Evolutionary conservation across 495 filamentous ascomycete genomes (phyloP), one percentile per base, ranked within the genome.

Genomic region (Physcia stellaris): DNA sequence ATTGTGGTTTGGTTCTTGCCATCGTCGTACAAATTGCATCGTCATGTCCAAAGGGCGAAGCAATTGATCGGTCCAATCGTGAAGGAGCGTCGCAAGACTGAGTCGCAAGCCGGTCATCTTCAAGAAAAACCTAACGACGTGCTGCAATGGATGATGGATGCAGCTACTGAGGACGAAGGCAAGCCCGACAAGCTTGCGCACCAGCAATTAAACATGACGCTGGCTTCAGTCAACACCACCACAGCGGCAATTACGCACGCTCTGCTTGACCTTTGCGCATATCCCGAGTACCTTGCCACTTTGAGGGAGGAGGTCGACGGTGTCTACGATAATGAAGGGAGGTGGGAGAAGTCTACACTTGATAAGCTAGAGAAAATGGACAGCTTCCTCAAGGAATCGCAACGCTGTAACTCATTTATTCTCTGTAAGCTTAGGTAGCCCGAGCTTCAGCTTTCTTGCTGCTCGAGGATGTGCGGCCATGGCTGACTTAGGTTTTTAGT

Each of bases 311-410:
- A 67, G 43, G 59, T 65, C 16, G 27, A 34, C 9, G 41, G 54
- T 3, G 51, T 64, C 9, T 22, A 57, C n/a, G 37, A 37, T 3
- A 47, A 60, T 33, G 61, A 61, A 34, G 60, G 54, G 0, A 53
- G 53, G 9, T 57, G 70, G 55, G 61, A 62, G 24, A 72, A 67
- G 53, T 58, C 58, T 12, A 63, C 61, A 4, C 27, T 71, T 16
- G 54, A 57, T 17, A 70, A 71, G 46, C 47, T 75, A 39, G 57
- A 55, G 35, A 68, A 68, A 47, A 37, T 75, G 38, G 72, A 77
- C 50, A 66, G 60, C 39, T 71, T 74, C 46, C 60, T 74, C 34
- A 67, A 69, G 32, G 72, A 77, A 43, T 54, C 57, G 7, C 60
- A 64, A 37, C 54, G 72, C 4, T 50, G 66, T 18, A 44, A 50